Base-by-base conservation (phyloP, 768 basidiomycete genomes). In the Tylopilus plumbeoviolaceoides region DNA sequence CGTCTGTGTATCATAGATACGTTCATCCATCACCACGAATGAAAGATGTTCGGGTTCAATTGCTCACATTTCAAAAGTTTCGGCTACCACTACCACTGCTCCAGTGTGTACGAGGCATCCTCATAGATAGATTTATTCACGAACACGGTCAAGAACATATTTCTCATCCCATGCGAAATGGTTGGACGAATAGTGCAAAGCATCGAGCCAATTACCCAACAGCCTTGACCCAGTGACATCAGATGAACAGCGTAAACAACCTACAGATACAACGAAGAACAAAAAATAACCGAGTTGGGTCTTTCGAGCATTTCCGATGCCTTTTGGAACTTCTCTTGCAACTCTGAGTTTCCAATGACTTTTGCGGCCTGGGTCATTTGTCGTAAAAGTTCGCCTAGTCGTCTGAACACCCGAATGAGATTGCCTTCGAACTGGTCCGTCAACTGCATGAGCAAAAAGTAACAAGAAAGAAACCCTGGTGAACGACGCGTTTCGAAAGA, bases 381-480 rank as follows among this genome's bases (percentile, higher is more conserved):
- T 31, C 95, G 83, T 21, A 99, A 76, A 18, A 99, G 79, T 70
- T 99, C 97, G 44, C 95, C 91, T 20, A 99, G 72, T 14, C 97
- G 84, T 44, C 97, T 79, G 78, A 99, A 99, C 7, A 94, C 94
- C 50, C 97, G 88, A 65, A 98, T 99, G 25, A 99, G 78, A 52
- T 88, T 93, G 36, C 97, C 97, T 67, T 99, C 97, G 60, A 98
- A 99, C 55, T 94, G 90, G 68, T 95, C 94, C 6, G 93, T 93
- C 63, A 95, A 78, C 95, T 97, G 66, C 11, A 18, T 18, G n/a
- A 38, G 17, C 11, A 18, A 10, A 33, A 35, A 35, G 1, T 38
- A 30, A 36, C 48, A 14, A 8, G 15, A 33, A 28, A 28, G 27
- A 8, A 11, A 11, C 10, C 30, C 10, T 30, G 10, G 38, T 7